phyloP scores from a whole-genome alignment of 2,329 filamentous ascomycete species.

The Fusarium sp. region DNA sequence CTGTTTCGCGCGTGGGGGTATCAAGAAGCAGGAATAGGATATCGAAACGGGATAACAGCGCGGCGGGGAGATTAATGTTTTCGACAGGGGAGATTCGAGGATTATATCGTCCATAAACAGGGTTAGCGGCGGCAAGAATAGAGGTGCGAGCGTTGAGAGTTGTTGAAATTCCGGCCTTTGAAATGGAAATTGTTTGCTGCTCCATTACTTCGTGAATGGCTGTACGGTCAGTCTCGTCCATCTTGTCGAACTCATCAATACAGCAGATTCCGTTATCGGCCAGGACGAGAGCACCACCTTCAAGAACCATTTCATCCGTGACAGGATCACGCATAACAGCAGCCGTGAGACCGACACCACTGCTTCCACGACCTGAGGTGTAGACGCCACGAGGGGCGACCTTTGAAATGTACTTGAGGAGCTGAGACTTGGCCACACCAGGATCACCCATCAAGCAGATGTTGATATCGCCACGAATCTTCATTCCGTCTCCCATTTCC shows the following conservation, averaged over 20 bases:
- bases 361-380: conserved; percentile 81
- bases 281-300: conserved; percentile 80
- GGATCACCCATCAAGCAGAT: conserved; percentile 99
- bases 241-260: conserved; percentile 89
- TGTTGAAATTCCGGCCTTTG: conserved; percentile 74
- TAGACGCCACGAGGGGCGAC: conserved; percentile 93
- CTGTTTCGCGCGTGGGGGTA: conserved; percentile 85
- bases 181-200: conserved; percentile 86
- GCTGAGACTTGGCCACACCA: conserved; percentile 98
- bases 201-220: conserved; percentile 91
- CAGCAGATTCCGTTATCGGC: conserved; percentile 87
- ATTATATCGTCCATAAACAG: conserved; percentile 97
- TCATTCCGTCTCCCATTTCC: conserved; percentile 97
- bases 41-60: conserved; percentile 95
- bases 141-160: conserved; percentile 96
- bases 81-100: conserved; percentile 96
- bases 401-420: conserved; percentile 98
- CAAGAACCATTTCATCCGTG: conserved; percentile 84
- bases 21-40: conserved; percentile 96
- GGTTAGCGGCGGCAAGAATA: conserved; percentile 95
- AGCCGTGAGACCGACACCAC: conserved; percentile 82
- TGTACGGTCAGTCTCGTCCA: conserved; percentile 84
- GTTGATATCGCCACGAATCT: conserved; percentile 98
- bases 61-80: conserved; percentile 99
- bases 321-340: conserved; percentile 86